These are phyloP conservation scores for Monilinia vaccinii-corymbosi DNA, from an alignment of 2,329 filamentous ascomycete species.

Conservation along the genomic window DNA sequence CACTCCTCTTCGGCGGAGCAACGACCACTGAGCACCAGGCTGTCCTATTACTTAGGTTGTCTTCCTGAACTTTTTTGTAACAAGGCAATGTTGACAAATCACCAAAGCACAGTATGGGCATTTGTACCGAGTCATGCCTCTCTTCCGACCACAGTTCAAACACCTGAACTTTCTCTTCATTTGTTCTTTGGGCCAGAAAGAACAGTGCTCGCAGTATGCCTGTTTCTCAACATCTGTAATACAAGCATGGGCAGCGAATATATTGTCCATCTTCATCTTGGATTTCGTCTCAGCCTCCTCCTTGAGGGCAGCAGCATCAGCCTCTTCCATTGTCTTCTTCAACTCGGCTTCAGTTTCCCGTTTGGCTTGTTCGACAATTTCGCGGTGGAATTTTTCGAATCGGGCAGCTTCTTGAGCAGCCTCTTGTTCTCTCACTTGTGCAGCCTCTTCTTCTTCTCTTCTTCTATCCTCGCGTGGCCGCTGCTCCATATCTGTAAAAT, in stretches of 20 bases:
- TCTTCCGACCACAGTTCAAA: constrained; percentile 14
- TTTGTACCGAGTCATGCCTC: constrained; percentile 13
- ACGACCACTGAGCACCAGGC: not conserved
- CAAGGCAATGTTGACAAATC: constrained; percentile 14
- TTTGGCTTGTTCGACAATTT: not conserved
- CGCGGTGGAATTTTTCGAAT: not conserved
- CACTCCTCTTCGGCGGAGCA: not conserved
- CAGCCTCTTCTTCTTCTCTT: not conserved
- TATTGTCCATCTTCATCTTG: constrained; percentile 3
- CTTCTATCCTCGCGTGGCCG: not conserved
- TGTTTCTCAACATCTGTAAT: constrained; percentile 14
- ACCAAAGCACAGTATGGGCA: constrained; percentile 16
- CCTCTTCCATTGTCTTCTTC: not conserved
- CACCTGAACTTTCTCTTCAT: constrained; percentile 18
- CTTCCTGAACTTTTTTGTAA: not conserved
- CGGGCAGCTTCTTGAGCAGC: not conserved
- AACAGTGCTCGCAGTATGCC: constrained; percentile 12
- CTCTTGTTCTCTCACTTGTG: not conserved
- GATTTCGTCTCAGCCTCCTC: not conserved
- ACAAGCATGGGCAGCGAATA: constrained; percentile 4
- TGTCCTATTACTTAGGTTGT: not conserved
- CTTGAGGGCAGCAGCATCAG: not conserved
- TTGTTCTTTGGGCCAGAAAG: constrained; percentile 16
- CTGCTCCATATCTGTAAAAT: not conserved
- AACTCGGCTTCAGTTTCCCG: not conserved